Evolutionary conservation across 371 early-diverging fungal genomes (phyloP).

Genomic region (Lichtheimia ramosa): DNA sequence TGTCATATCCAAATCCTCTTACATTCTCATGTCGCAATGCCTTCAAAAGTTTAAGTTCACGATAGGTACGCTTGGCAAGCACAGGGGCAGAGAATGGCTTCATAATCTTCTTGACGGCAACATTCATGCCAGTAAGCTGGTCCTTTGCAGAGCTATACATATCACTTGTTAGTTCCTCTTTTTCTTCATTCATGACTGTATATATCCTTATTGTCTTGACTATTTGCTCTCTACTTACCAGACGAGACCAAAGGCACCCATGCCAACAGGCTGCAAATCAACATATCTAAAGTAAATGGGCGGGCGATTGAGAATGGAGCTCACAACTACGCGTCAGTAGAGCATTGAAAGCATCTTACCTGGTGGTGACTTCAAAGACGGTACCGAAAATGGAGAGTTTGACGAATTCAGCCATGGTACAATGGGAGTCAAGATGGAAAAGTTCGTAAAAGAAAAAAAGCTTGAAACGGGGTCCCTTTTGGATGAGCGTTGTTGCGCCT

Average conservation of each 20-base stretch:
- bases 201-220: neutral
- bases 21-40: constrained; percentile 89
- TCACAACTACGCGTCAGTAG: neutral
- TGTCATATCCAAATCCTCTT: constrained; percentile 9
- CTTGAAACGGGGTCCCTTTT: constrained; percentile 21
- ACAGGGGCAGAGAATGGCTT: constrained; percentile 92
- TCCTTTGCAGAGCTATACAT: constrained; percentile 82
- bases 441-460: constrained; percentile 2
- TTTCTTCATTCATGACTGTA: constrained; percentile 1
- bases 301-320: neutral
- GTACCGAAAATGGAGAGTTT: constrained; percentile 90
- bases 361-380: constrained; percentile 89
- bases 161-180: neutral
- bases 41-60: constrained; percentile 90
- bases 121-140: constrained; percentile 74
- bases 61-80: constrained; percentile 90
- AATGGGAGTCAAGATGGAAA: neutral
- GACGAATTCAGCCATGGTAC: constrained; percentile 78
- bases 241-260: constrained; percentile 96
- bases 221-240: constrained; percentile 60
- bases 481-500: too few species aligned
- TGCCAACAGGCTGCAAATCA: constrained; percentile 93
- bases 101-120: constrained; percentile 96
- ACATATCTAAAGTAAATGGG: constrained; percentile 64
- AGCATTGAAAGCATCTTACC: constrained; percentile 42